Conservation (phyloP, 805 yeast genomes). For the Pichia gijzeniarum region DNA sequence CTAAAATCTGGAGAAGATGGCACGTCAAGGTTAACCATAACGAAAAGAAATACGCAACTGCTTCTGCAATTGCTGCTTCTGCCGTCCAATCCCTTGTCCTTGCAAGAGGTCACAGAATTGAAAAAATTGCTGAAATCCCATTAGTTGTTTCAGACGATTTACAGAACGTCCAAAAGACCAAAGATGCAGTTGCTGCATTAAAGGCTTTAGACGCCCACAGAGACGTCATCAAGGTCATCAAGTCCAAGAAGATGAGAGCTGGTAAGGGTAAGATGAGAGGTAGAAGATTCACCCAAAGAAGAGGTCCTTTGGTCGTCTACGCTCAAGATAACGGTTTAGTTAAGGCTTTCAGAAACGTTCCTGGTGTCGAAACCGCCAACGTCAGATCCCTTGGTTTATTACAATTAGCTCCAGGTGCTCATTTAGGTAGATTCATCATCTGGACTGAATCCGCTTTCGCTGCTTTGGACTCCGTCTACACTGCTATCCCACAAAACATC, state of each 20-base stretch:
- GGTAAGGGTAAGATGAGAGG: conserved; percentile 99
- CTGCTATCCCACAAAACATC: conserved; percentile 93
- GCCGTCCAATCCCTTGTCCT: conserved; percentile 96
- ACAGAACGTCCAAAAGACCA: conserved; percentile 92
- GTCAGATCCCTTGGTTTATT: conserved; percentile 90
- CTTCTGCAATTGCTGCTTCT: conserved; percentile 99
- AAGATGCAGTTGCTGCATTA: conserved; percentile 96
- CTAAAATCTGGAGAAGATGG: conserved; percentile 99
- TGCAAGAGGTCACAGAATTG: conserved; percentile 99
- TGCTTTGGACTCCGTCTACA: conserved; percentile 95
- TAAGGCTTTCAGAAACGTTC: conserved; percentile 98
- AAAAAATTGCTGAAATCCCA: conserved; percentile 97
- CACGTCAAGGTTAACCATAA: conserved; percentile 99
- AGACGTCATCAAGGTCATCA: conserved; percentile 96
- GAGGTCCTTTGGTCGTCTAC: conserved; percentile 99
- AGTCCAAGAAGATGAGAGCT: conserved; percentile 98
- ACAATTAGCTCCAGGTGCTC: conserved; percentile 99
- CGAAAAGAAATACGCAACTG: conserved; percentile 99
- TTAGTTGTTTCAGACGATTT: conserved; percentile 91
- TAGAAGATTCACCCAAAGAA: conserved; percentile 99
- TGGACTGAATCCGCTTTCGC: conserved; percentile 99
- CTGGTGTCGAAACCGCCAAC: conserved; percentile 97
- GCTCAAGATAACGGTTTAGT: conserved; percentile 95
- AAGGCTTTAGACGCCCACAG: conserved; percentile 99
- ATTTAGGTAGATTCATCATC: conserved; percentile 98